These are phyloP conservation scores for Aphelidium insulamus DNA, from an alignment of 371 early-diverging fungal genomes.

Conservation along the genomic window DNA sequence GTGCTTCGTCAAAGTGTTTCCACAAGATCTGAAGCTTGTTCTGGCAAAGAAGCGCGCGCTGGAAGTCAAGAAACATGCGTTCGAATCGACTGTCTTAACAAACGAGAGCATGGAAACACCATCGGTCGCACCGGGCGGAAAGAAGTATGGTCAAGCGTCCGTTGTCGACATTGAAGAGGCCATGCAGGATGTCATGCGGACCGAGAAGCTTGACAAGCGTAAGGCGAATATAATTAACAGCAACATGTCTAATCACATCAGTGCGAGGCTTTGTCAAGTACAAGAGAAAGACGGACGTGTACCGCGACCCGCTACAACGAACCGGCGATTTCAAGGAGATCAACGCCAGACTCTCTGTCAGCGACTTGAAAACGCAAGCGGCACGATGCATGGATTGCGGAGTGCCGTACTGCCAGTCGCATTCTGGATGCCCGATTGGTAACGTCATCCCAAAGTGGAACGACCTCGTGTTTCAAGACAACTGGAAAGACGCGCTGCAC, in stretches of 20 bases:
- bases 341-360: slow-evolving; percentile 49
- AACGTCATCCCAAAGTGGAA: slow-evolving; percentile 98
- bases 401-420: slow-evolving; percentile 90
- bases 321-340: slow-evolving; percentile 81
- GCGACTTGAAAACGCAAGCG: slow-evolving; percentile 71
- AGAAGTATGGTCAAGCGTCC: slow-evolving; percentile 15
- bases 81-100: no score
- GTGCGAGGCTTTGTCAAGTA: slow-evolving; percentile 83
- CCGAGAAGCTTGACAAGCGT: slow-evolving; percentile 44
- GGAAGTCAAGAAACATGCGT: slow-evolving; percentile 10
- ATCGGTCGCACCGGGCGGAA: no score
- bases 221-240: no score
- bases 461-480: slow-evolving; percentile 74
- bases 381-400: slow-evolving; percentile 96
- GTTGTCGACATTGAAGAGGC: slow-evolving; percentile 80
- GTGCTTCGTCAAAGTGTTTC: slow-evolving; percentile 79
- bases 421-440: slow-evolving; percentile 86
- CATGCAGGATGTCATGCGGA: slow-evolving; percentile 40
- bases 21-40: slow-evolving; percentile 67
- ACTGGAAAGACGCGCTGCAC: slow-evolving; percentile 82
- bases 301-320: slow-evolving; percentile 62
- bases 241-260: slow-evolving; percentile 6
- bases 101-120: no score
- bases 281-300: slow-evolving; percentile 57
- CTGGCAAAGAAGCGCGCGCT: slow-evolving; percentile 29